Conservation (phyloP, 2,329 filamentous ascomycete genomes). For the Fusarium acutatum region DNA sequence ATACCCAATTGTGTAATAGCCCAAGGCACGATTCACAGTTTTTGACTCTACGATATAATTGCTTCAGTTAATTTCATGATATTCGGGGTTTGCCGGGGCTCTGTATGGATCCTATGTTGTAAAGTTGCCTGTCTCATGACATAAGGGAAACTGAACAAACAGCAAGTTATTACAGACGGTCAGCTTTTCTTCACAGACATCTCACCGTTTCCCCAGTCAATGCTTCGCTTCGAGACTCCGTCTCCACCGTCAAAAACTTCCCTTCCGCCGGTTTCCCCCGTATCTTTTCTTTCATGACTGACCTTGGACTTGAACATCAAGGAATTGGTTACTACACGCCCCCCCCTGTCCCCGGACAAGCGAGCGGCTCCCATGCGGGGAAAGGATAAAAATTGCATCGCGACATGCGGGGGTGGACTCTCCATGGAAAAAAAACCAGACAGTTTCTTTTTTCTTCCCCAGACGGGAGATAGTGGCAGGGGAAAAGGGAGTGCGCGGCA, state of each 20-base stretch:
- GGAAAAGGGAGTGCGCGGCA: not conserved
- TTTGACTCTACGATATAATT: not conserved
- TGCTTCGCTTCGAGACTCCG: conserved; percentile 6
- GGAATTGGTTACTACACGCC: conserved; percentile 8
- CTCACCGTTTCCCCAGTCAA: not conserved
- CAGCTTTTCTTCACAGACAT: not conserved
- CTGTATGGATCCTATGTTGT: conserved; percentile 23
- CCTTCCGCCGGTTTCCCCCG: conserved; percentile 27
- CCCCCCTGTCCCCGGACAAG: conserved; percentile 24
- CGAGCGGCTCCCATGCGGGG: conserved; percentile 39
- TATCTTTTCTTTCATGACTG: conserved; percentile 2
- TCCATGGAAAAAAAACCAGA: not conserved
- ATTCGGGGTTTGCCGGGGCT: conserved; percentile 10
- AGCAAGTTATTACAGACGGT: not conserved
- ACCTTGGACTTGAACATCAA: not conserved
- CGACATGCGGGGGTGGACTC: conserved; percentile 37
- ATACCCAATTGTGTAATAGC: conserved; percentile 35
- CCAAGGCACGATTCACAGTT: not conserved
- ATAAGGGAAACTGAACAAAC: conserved; percentile 17
- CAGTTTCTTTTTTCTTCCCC: conserved; percentile 17
- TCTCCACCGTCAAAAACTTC: conserved; percentile 27
- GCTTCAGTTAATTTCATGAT: conserved; percentile 23
- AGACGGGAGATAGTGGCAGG: conserved; percentile 9
- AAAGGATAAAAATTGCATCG: conserved; percentile 24
- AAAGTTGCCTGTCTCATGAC: conserved; percentile 26